Conservation (phyloP, 805 yeast species). For the Sporopachydermia lactativora region DNA sequence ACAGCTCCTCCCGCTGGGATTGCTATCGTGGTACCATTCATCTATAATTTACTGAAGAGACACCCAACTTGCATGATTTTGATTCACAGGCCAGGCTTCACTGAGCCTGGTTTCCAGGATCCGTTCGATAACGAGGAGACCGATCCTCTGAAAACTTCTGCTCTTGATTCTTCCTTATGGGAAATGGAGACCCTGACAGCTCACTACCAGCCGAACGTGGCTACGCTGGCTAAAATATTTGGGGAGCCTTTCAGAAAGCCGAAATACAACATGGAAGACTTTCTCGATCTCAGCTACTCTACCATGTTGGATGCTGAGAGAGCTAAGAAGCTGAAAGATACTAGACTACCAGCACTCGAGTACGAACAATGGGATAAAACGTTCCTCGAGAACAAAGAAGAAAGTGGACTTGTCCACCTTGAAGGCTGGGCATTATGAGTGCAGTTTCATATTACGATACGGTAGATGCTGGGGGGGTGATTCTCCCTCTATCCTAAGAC, state of each 20-base stretch:
- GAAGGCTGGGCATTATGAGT: no score
- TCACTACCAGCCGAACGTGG: slow-evolving; percentile 93
- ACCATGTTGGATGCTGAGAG: slow-evolving; percentile 50
- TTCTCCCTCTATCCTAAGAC: no score
- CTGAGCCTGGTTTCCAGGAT: slow-evolving; percentile 34
- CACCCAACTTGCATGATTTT: slow-evolving; percentile 92
- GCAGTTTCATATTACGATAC: no score
- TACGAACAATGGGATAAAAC: slow-evolving; percentile 38
- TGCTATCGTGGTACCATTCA: slow-evolving; percentile 78
- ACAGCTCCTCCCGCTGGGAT: slow-evolving; percentile 81
- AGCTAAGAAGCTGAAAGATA: slow-evolving; percentile 43
- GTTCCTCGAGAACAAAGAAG: no score
- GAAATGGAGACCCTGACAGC: slow-evolving; percentile 66
- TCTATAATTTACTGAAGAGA: slow-evolving; percentile 75
- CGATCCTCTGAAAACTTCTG: slow-evolving; percentile 70
- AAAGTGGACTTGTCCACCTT: no score
- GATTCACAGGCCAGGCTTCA: slow-evolving; percentile 39
- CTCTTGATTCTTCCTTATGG: slow-evolving; percentile 83
- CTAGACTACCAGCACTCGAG: slow-evolving; percentile 60
- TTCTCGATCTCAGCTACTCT: slow-evolving; percentile 79
- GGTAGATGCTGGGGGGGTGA: no score
- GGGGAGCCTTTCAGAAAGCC: slow-evolving; percentile 83
- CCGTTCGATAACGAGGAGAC: slow-evolving; percentile 48
- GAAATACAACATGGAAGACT: slow-evolving; percentile 83
- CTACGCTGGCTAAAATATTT: slow-evolving; percentile 79